Evolutionary conservation across 2,329 filamentous ascomycete species (phyloP), one percentile per base, ranked within the genome.

Genomic region (Zymoseptoria tritici): DNA sequence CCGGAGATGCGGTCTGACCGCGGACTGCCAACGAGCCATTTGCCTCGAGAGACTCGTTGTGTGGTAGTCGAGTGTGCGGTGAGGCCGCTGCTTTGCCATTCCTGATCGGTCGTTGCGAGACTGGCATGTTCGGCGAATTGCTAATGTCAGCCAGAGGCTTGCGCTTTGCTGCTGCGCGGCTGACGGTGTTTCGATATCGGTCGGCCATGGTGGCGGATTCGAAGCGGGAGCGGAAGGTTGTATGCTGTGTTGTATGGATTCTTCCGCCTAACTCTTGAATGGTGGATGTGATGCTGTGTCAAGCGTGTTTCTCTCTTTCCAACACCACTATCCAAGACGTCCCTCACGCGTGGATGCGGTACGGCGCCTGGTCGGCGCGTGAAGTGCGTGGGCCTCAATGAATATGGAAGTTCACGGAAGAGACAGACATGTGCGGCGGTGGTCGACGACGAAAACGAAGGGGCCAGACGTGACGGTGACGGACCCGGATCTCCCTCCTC

Each of bases 1-100:
- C 79, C 31, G 75, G 73, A 11, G 72, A 72, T 16, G 66, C 62
- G 16, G 60, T 59, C 56, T 72, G 71, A 58, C 73, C 73, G 20
- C 73, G 75, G 9, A 79, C 71, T 3, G 73, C 66, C 36, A 78
- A 72, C 1, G 74, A 75, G 53, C 76, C 75, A 66, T 79, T 78
- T 11, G 75, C 70, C 9, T 75, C 72, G 49, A 78, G 67, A 2
- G 76, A 78, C 68, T 78, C 75, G 59, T 78, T 78, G 70, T 77
- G 77, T 1, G 78, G 75, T 2, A 73, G 66, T 61, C 46, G 58
- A 20, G 46, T 63, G 57, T 36, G 67, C 1, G 64, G 60, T 0
- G 62, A 65, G 9, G 64, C 62, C 24, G 62, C 52, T 21, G 52
- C 54, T 46, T 57, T 64, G 42, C 46, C n/a, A 19, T 51, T 57